phyloP scores from a whole-genome alignment of 768 basidiomycete genomes.

The Aureoboletus auriporus region DNA sequence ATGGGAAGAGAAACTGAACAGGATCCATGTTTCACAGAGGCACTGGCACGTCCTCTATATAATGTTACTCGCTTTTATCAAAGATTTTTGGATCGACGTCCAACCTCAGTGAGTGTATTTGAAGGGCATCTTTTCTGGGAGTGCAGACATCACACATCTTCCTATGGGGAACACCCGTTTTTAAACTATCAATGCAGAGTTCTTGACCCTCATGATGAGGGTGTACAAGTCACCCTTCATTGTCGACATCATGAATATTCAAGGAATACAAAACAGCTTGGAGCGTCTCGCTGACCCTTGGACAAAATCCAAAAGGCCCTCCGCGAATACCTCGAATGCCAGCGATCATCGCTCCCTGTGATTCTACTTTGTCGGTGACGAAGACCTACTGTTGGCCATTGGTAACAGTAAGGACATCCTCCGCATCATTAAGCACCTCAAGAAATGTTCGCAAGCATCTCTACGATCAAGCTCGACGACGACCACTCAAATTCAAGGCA shows the following conservation, averaged over 20 bases:
- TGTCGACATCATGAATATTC: slow-evolving; percentile 94
- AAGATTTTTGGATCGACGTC: slow-evolving; percentile 99
- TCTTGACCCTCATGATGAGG: slow-evolving; percentile 98
- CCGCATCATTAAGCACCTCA: slow-evolving; percentile 98
- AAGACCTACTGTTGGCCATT: slow-evolving; percentile 96
- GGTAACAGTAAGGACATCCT: slow-evolving; percentile 99
- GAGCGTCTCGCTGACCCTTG: slow-evolving; percentile 91
- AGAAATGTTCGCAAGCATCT: slow-evolving; percentile 99
- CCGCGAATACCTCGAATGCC: slow-evolving; percentile 97
- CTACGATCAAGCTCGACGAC: slow-evolving; percentile 83
- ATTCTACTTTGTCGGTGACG: slow-evolving; percentile 99
- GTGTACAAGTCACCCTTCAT: slow-evolving; percentile 99
- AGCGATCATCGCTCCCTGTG: slow-evolving; percentile 97
- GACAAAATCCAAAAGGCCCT: slow-evolving; percentile 99
- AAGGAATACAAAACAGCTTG: slow-evolving; percentile 92
- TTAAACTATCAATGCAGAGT: slow-evolving; percentile 97
- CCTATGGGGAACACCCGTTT: slow-evolving; percentile 95
- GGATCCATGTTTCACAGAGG: slow-evolving; percentile 81
- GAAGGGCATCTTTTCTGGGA: slow-evolving; percentile 99
- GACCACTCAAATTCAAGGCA: slow-evolving; percentile 86
- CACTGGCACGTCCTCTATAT: neutral
- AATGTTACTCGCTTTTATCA: slow-evolving; percentile 6
- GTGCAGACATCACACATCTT: slow-evolving; percentile 98
- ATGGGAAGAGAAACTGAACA: slow-evolving; percentile 96
- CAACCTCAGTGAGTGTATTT: slow-evolving; percentile 99